Base-by-base conservation (phyloP, 2,329 filamentous ascomycete genomes). In the Pyrenochaeta sp. region DNA sequence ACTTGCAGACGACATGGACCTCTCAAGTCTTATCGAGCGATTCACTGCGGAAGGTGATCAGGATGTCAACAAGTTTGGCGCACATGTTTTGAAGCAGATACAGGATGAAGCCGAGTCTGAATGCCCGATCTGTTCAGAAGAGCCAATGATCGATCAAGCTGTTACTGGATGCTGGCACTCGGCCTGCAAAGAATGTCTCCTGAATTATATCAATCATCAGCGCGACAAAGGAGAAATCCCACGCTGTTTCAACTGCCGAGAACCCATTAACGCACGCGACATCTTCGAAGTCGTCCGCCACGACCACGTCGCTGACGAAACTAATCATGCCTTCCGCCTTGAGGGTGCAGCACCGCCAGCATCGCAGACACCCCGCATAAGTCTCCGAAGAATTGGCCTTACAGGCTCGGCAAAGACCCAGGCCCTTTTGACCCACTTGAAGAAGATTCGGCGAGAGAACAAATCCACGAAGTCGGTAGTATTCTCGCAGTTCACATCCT, bases 161-260 rank as follows among this genome's bases (percentile, higher is more conserved):
- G 95, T 99, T 1, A 98, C 95, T 0, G 91, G 92, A 0, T 99
- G 95, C 77, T 99, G 95, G 92, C 95, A 99, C 75, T 96, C 91
- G 30, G 93, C 95, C 0, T 99, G 95, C 79, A 97, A 95, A 76
- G 89, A 91, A 58, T 99, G 95, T 67, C 79, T 98, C n/a, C 79
- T 96, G 1, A 88, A 92, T 64, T 97, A 92, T 65, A 96, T 99
- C 68, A 87, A 90, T 58, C 92, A 97, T 68, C 90, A 97, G 73
- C 89, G 83, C 4, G 88, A 91, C 62, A 91, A 89, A 53, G 87
- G 88, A 37, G 85, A 91, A 44, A 75, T 89, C 0, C 90, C 95
- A 1, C 86, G 89, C 9, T 99, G 95, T 76, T 96, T 97, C 79
- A 94, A 90, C 61, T 99, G 95, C 72, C 90, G 95, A 29, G 90